Percentiles rank a stretch among this genome's conserved stretches.
These are phyloP conservation scores for Yarrowia bubula DNA, from an alignment of 805 yeast genomes.

Conservation along the genomic window DNA sequence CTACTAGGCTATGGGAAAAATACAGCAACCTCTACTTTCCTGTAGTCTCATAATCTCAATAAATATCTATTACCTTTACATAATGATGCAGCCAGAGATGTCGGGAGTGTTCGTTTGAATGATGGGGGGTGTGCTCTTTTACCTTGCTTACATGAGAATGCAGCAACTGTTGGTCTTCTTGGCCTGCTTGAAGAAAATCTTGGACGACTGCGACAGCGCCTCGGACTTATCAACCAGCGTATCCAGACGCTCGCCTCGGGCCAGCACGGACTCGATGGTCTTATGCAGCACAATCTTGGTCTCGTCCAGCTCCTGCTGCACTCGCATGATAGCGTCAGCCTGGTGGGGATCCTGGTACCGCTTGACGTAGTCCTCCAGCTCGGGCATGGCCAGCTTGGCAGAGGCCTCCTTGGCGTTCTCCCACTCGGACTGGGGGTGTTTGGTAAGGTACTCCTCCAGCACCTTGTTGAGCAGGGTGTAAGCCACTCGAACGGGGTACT, in stretches of 20 bases:
- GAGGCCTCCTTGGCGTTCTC: constrained; percentile 43
- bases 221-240: constrained; percentile 93
- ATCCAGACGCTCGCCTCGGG: constrained; percentile 95
- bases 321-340: constrained; percentile 95
- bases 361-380: constrained; percentile 64
- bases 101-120: not conserved
- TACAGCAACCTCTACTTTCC: not conserved
- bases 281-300: constrained; percentile 95
- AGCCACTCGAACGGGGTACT: constrained; percentile 96
- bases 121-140: not conserved
- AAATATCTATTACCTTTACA: constrained; percentile 23
- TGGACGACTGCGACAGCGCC: constrained; percentile 80
- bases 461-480: constrained; percentile 87
- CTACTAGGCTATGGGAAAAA: too few species aligned
- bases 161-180: constrained; percentile 93
- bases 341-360: constrained; percentile 96
- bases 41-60: not conserved
- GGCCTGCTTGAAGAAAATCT: constrained; percentile 96
- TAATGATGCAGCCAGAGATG: constrained; percentile 13
- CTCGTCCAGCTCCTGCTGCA: constrained; percentile 96
- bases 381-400: constrained; percentile 52
- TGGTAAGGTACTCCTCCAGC: constrained; percentile 82
- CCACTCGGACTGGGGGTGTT: constrained; percentile 79
- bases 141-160: constrained; percentile 53
- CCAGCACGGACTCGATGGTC: constrained; percentile 89